These are phyloP conservation scores for Fusarium protoensiforme DNA, from an alignment of 2,329 filamentous ascomycete genomes.

Conservation along the genomic window DNA sequence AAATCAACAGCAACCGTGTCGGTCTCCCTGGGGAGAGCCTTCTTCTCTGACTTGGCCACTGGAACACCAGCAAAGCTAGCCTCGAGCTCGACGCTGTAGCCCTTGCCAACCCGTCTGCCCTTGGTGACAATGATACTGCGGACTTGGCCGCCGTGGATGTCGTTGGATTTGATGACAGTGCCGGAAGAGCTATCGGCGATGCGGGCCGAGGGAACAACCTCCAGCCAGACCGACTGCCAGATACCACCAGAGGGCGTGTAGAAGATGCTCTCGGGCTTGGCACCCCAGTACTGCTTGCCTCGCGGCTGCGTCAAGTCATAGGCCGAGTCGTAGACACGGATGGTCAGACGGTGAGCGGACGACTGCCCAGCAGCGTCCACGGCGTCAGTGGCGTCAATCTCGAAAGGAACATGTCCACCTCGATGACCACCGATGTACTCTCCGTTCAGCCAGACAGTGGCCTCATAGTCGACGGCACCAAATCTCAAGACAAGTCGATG, in stretches of 20 bases:
- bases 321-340: slow-evolving; percentile 72
- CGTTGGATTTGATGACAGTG: slow-evolving; percentile 66
- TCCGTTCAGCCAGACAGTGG: slow-evolving; percentile 67
- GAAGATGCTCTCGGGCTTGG: slow-evolving; percentile 69
- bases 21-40: slow-evolving; percentile 60
- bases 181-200: slow-evolving; percentile 67
- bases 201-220: slow-evolving; percentile 62
- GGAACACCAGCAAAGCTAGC: slow-evolving; percentile 60
- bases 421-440: slow-evolving; percentile 63
- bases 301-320: slow-evolving; percentile 73
- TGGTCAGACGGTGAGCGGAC: slow-evolving; percentile 56
- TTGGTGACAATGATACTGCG: slow-evolving; percentile 61
- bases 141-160: slow-evolving; percentile 63
- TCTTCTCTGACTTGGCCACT: slow-evolving; percentile 57
- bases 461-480: slow-evolving; percentile 71
- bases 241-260: slow-evolving; percentile 68
- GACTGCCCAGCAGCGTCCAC: slow-evolving; percentile 42
- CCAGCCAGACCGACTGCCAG: slow-evolving; percentile 68
- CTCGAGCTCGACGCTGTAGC: slow-evolving; percentile 64
- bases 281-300: slow-evolving; percentile 75
- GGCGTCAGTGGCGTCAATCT: slow-evolving; percentile 67
- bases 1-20: slow-evolving; percentile 60
- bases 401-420: slow-evolving; percentile 69
- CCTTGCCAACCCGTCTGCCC: slow-evolving; percentile 59
- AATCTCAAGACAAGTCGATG: slow-evolving; percentile 64